Percentiles rank a stretch among this genome's conserved stretches.
These are phyloP conservation scores for Oidiodendron maius DNA, from an alignment of 495 filamentous ascomycete species.

Conservation along the genomic window DNA sequence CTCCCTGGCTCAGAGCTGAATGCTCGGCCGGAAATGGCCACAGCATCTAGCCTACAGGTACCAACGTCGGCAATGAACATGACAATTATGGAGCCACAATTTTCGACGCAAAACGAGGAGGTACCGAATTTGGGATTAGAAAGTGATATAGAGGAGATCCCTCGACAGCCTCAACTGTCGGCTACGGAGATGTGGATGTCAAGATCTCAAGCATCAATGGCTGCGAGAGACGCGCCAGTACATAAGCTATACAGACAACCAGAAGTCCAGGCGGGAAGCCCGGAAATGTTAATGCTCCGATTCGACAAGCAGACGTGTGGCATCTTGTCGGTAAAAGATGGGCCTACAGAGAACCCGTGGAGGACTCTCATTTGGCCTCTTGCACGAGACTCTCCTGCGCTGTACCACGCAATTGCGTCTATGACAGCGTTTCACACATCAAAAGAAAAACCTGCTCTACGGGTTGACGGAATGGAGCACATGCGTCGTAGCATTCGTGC, in stretches of 20 bases:
- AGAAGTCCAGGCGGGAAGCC: slow-evolving; percentile 38
- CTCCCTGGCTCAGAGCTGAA: slow-evolving; percentile 38
- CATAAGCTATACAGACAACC: slow-evolving; percentile 39
- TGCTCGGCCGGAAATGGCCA: slow-evolving; percentile 15
- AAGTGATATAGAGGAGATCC: slow-evolving; percentile 56
- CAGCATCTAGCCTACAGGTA: slow-evolving; percentile 10
- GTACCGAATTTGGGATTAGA: slow-evolving; percentile 8
- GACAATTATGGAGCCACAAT: slow-evolving; percentile 9
- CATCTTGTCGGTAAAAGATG: slow-evolving; percentile 71
- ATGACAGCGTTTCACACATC: slow-evolving; percentile 74
- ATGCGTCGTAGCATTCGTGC: slow-evolving; percentile 60
- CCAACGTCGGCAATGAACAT: slow-evolving; percentile 8
- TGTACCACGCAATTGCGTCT: slow-evolving; percentile 71
- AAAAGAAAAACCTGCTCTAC: slow-evolving; percentile 47
- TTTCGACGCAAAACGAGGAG: slow-evolving; percentile 6
- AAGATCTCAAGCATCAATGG: slow-evolving; percentile 6
- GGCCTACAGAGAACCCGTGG: slow-evolving; percentile 72
- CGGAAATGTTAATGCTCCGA: slow-evolving; percentile 60
- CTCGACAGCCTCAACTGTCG: slow-evolving; percentile 37
- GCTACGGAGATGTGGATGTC: slow-evolving; percentile 31
- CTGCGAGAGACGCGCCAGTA: slow-evolving; percentile 8
- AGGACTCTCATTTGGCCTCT: slow-evolving; percentile 69
- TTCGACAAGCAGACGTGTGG: slow-evolving; percentile 71
- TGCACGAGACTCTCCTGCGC: slow-evolving; percentile 56
- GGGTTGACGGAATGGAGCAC: slow-evolving; percentile 65